Evolutionary conservation across 148 eudicot species (phyloP).

Genomic region (Persicaria maculosa): DNA sequence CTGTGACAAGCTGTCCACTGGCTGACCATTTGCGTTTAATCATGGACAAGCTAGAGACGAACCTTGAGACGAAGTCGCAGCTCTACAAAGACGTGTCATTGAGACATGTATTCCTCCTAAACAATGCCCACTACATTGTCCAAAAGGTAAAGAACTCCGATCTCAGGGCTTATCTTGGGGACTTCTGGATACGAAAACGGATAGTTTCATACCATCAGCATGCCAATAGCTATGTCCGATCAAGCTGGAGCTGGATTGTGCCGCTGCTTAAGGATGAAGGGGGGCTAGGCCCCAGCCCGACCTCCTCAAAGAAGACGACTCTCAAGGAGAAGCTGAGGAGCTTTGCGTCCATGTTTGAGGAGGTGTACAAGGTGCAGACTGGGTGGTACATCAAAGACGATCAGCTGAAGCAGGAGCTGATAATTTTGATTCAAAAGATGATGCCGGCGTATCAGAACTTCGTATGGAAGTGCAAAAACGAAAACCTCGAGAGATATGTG

Average conservation of each 20-base stretch:
- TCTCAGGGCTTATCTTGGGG: slow-evolving; percentile 28
- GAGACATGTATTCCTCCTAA: background rate
- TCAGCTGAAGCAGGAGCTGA: slow-evolving; percentile 56
- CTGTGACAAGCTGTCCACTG: slow-evolving; percentile 15
- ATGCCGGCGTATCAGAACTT: slow-evolving; percentile 58
- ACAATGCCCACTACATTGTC: slow-evolving; percentile 8
- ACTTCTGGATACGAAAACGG: slow-evolving; percentile 49
- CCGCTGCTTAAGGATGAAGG: slow-evolving; percentile 47
- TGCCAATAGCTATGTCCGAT: slow-evolving; percentile 48
- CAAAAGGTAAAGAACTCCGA: slow-evolving; percentile 1
- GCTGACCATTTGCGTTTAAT: slow-evolving; percentile 35
- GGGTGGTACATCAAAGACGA: slow-evolving; percentile 50
- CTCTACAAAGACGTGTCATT: slow-evolving; percentile 38
- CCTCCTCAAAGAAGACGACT: slow-evolving; percentile 22
- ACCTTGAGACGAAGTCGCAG: slow-evolving; percentile 43
- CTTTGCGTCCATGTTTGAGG: slow-evolving; percentile 57
- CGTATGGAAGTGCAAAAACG: slow-evolving; percentile 20
- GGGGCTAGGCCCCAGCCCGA: slow-evolving; percentile 21
- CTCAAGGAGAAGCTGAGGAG: slow-evolving; percentile 48
- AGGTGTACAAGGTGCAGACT: slow-evolving; percentile 46
- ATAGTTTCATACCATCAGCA: slow-evolving; percentile 39
- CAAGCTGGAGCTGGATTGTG: slow-evolving; percentile 52
- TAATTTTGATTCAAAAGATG: slow-evolving; percentile 43
- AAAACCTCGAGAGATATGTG: slow-evolving; percentile 43
- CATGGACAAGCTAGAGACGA: slow-evolving; percentile 38